Base-by-base conservation (phyloP, 2,329 filamentous ascomycete genomes). In the Aspergillus sp. region DNA sequence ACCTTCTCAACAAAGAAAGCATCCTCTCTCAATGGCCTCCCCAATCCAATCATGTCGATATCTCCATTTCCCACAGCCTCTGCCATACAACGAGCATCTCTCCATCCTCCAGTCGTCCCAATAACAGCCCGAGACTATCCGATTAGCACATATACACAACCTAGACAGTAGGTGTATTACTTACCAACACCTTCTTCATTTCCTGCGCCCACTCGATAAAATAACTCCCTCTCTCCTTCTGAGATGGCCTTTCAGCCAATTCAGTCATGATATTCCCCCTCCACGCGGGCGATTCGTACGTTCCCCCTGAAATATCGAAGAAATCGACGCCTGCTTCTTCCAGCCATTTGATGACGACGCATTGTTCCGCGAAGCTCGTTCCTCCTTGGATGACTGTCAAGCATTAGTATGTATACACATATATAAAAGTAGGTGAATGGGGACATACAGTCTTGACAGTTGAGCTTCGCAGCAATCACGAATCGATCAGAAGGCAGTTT, bases 81-180 rank as follows among this genome's bases (percentile, higher is more conserved):
- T 2, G 48, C 36, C 53, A 56, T 56, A 12, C 50, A 48, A 40
- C 49, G 43, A 32, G 44, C 47, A 42, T 55, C 52, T 4, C 53
- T 43, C 52, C 53, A 57, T 8, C 53, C 53, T 34, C 53, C 52
- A 7, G 53, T 55, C 0, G 53, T 57, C 36, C 53, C 53, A 32
- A 57, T 55, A 26, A 53, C 47, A 5, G 53, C 53, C 10, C 53
- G 52, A 5, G 47, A 50, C 52, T 55, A 27, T 30, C 12, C 10
- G 33, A 3, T 8, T 13, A 7, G 12, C 19, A 10, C 6, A 30
- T 8, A 28, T 30, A n/a, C 12, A 37, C 4, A 5, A 27, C 3
- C 3, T n/a, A 11, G 7, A 31, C 9, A 32, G 8, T 8, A 32
- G 9, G 12, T 8, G 6, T 8, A 34, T 11, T n/a, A 47, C 47